These are phyloP conservation scores for Verticillium alfalfae DNA, from an alignment of 2,329 filamentous ascomycete species.

Conservation along the genomic window DNA sequence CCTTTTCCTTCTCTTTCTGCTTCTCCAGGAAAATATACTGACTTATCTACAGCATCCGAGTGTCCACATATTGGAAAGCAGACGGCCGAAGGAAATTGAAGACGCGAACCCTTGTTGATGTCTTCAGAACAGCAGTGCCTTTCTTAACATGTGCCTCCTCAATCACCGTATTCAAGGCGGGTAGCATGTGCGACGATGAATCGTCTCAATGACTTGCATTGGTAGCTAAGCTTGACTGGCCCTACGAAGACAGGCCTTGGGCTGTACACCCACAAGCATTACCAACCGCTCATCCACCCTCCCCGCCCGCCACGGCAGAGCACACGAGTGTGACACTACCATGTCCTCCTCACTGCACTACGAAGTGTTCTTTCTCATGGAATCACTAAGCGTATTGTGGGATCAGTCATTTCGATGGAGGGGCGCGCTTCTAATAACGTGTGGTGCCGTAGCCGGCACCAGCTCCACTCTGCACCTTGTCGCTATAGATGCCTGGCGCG, in stretches of 20 bases:
- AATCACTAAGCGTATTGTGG: neutral
- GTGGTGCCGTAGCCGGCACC: constrained; percentile 53
- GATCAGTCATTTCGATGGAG: constrained; percentile 7
- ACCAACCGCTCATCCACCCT: neutral
- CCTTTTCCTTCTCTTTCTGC: no score
- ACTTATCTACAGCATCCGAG: no score
- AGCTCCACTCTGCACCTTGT: constrained; percentile 68
- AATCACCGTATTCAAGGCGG: no score
- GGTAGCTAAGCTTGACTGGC: neutral
- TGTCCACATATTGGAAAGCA: neutral
- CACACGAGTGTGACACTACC: neutral
- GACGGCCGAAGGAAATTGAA: no score
- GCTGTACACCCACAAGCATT: neutral
- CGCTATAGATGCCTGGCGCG: constrained; percentile 67
- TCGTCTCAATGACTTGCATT: neutral
- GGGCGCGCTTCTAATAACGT: constrained; percentile 16
- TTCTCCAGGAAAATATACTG: no score
- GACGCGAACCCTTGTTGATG: no score
- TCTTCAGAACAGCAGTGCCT: no score
- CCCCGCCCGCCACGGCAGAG: neutral
- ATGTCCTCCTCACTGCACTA: neutral
- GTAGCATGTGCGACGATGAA: neutral
- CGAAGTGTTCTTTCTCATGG: no score
- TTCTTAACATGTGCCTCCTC: no score
- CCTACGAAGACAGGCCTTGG: neutral